These are phyloP conservation scores for Kwoniella pini DNA, from an alignment of 768 basidiomycete species.

Conservation along the genomic window DNA sequence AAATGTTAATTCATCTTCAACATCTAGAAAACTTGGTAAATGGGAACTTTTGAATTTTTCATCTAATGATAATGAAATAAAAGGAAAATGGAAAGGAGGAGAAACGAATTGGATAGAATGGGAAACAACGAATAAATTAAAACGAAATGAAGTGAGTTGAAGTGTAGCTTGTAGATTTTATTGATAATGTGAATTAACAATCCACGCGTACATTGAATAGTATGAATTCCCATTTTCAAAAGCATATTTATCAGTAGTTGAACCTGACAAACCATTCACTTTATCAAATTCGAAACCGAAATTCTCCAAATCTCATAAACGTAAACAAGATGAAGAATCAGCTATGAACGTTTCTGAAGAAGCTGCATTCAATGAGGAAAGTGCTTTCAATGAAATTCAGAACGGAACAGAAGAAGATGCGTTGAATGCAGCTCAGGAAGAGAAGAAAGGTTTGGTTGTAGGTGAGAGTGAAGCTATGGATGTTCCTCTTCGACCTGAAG, in stretches of 20 bases:
- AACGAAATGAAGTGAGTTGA: constrained; percentile 66
- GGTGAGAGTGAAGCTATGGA: constrained; percentile 57
- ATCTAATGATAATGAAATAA: constrained; percentile 58
- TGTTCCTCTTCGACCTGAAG: constrained; percentile 67
- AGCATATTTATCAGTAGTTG: constrained; percentile 35
- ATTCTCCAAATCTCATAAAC: neutral
- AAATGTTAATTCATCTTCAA: neutral
- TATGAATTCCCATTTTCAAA: constrained; percentile 38
- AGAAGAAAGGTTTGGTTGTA: constrained; percentile 27
- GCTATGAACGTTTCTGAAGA: constrained; percentile 23
- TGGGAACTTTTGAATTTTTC: constrained; percentile 47
- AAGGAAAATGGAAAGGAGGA: constrained; percentile 53
- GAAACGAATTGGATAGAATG: constrained; percentile 72
- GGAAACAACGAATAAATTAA: constrained; percentile 64
- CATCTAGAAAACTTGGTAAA: constrained; percentile 15
- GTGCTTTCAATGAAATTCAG: constrained; percentile 9
- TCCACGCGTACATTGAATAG: constrained; percentile 11
- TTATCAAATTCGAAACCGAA: constrained; percentile 13
- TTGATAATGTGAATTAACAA: neutral
- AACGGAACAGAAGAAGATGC: constrained; percentile 3
- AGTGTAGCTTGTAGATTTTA: neutral
- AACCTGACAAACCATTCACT: constrained; percentile 41
- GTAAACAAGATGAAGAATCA: constrained; percentile 39
- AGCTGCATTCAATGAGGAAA: constrained; percentile 5
- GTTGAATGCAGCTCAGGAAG: constrained; percentile 21